A percentile compares a stretch with the other conserved stretches of the same genome.
These are phyloP conservation scores for Trichoderma sp. DNA, from an alignment of 2,329 filamentous ascomycete species.

Conservation along the genomic window DNA sequence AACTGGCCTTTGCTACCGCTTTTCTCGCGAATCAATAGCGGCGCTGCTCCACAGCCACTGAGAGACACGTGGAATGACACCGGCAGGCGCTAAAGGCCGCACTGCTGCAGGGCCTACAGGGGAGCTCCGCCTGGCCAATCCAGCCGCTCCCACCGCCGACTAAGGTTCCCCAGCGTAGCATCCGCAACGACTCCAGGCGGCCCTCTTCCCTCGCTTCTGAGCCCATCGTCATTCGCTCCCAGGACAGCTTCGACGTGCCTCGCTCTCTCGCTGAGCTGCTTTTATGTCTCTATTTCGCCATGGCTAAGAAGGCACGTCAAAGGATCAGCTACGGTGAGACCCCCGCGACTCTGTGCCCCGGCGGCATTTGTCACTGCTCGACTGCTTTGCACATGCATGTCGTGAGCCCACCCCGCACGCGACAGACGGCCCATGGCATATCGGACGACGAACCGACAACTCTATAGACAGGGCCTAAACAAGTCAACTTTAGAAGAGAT, in stretches of 20 bases:
- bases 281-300: conserved; percentile 36
- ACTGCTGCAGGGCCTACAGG: conserved; percentile 21
- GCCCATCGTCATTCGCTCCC: conserved; percentile 20
- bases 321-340: conserved; percentile 69
- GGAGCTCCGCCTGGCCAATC: conserved; percentile 22
- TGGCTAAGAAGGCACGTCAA: conserved; percentile 70
- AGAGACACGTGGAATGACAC: conserved; percentile 15
- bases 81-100: conserved; percentile 19
- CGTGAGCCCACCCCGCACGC: conserved; percentile 25
- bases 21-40: neutral
- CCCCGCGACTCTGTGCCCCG: neutral
- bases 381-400: neutral
- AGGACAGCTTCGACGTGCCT: conserved; percentile 9
- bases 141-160: conserved; percentile 9
- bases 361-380: neutral
- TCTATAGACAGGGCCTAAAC: neutral
- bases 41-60: conserved; percentile 14
- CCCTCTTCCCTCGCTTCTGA: neutral
- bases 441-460: conserved; percentile 3
- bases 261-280: neutral
- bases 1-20: neutral
- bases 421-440: conserved; percentile 9
- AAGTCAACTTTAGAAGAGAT: neutral
- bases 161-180: conserved; percentile 20
- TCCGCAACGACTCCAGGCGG: conserved; percentile 7